Percentiles rank a stretch among this genome's conserved stretches.
Conservation (phyloP, 169 alveolate species). For the Nephromyces sp. region DNA sequence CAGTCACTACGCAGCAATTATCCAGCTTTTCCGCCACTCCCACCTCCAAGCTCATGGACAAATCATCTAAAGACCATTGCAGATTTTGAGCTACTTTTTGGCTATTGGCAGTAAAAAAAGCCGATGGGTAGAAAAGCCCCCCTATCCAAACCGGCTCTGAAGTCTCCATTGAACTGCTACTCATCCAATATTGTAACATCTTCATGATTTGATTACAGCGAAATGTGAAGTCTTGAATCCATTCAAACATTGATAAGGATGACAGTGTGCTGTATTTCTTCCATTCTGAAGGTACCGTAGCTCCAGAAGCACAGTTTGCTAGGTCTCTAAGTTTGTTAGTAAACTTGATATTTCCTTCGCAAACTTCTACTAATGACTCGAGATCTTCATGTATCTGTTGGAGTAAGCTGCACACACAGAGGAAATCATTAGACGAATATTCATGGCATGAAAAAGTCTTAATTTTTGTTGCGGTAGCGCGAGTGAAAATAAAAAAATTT, state of each 20-base stretch:
- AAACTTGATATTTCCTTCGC: slow-evolving; percentile 60
- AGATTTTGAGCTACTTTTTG: slow-evolving; percentile 38
- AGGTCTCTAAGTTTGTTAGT: slow-evolving; percentile 63
- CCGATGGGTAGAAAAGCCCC: slow-evolving; percentile 44
- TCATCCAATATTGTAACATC: slow-evolving; percentile 4
- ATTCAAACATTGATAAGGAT: slow-evolving; percentile 61
- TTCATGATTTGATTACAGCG: slow-evolving; percentile 57
- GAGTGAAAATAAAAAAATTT: no score
- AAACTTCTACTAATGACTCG: slow-evolving; percentile 51
- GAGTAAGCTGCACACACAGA: slow-evolving; percentile 57
- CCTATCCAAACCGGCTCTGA: slow-evolving; percentile 40
- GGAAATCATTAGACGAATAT: no score
- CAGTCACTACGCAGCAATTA: slow-evolving; percentile 29
- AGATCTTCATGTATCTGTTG: slow-evolving; percentile 55
- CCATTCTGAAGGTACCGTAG: slow-evolving; percentile 72
- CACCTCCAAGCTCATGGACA: slow-evolving; percentile 20
- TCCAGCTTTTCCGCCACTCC: slow-evolving; percentile 18
- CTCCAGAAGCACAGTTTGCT: slow-evolving; percentile 59
- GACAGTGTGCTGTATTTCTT: slow-evolving; percentile 49
- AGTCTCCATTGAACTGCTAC: slow-evolving; percentile 37
- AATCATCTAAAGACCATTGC: slow-evolving; percentile 34
- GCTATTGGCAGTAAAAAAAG: slow-evolving; percentile 48
- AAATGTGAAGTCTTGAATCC: slow-evolving; percentile 71
- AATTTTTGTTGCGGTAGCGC: no score
- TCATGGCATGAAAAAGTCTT: no score